phyloP scores from a whole-genome alignment of 208 protist species.

The Leishmania amazonensis region DNA sequence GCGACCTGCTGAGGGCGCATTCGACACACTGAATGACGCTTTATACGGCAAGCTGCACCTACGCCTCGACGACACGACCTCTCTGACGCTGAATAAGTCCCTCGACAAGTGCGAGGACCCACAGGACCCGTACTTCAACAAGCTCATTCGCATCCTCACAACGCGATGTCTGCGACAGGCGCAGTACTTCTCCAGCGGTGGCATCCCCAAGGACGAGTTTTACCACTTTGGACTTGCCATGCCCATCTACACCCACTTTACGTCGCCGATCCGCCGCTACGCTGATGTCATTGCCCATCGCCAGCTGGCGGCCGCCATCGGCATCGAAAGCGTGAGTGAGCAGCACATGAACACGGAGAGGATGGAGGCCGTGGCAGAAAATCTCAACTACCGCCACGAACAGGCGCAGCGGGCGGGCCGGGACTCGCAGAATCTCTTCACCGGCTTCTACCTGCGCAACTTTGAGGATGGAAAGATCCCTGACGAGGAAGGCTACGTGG shows the following conservation, averaged over 20 bases:
- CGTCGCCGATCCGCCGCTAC: slow-evolving; percentile 95
- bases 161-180: slow-evolving; percentile 94
- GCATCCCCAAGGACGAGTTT: slow-evolving; percentile 83
- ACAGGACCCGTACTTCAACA: slow-evolving; percentile 90
- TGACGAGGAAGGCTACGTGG: slow-evolving; percentile 86
- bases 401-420: slow-evolving; percentile 92
- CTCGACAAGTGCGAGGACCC: slow-evolving; percentile 81
- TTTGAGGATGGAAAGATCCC: slow-evolving; percentile 70
- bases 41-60: slow-evolving; percentile 61
- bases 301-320: slow-evolving; percentile 84
- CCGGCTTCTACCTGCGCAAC: slow-evolving; percentile 89
- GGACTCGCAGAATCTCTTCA: slow-evolving; percentile 92
- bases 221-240: slow-evolving; percentile 95
- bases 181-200: slow-evolving; percentile 92
- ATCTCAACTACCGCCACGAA: slow-evolving; percentile 93
- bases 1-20: slow-evolving; percentile 77
- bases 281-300: slow-evolving; percentile 95
- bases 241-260: slow-evolving; percentile 96
- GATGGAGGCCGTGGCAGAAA: slow-evolving; percentile 78
- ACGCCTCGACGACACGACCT: slow-evolving; percentile 80
- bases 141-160: slow-evolving; percentile 90
- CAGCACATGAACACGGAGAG: slow-evolving; percentile 65
- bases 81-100: slow-evolving; percentile 83
- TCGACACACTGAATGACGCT: slow-evolving; percentile 87
- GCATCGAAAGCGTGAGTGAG: slow-evolving; percentile 43